Percentiles rank a stretch among this genome's conserved stretches.
These are phyloP conservation scores for Gnaphalium uliginosum DNA, from an alignment of 129 eudicot species.

Conservation along the genomic window DNA sequence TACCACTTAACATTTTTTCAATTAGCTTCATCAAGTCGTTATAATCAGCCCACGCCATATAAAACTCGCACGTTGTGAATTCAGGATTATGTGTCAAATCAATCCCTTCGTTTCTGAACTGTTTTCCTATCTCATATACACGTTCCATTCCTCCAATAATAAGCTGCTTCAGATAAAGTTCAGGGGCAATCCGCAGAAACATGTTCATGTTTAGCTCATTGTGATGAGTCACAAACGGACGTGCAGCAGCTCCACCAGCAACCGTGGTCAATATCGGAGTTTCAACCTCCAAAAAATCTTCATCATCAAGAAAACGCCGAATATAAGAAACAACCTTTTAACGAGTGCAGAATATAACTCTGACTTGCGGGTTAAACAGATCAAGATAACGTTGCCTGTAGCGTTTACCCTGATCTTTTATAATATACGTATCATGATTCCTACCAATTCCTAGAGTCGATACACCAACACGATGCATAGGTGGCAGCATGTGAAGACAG, in stretches of 20 bases:
- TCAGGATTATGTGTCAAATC: slow-evolving; percentile 91
- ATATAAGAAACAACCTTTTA: too few species aligned
- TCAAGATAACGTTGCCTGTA: too few species aligned
- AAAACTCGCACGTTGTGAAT: slow-evolving; percentile 86
- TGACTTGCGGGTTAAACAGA: too few species aligned
- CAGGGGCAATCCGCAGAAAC: slow-evolving; percentile 86
- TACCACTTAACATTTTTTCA: slow-evolving; percentile 76
- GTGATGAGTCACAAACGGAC: slow-evolving; percentile 92
- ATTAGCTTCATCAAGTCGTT: slow-evolving; percentile 76
- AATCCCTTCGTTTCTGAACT: slow-evolving; percentile 88
- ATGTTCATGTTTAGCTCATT: slow-evolving; percentile 78
- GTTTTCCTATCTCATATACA: slow-evolving; percentile 88
- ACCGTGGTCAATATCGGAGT: slow-evolving; percentile 96
- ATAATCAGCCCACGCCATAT: slow-evolving; percentile 91
- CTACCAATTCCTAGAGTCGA: too few species aligned
- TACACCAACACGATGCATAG: neutral
- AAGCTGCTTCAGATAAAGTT: slow-evolving; percentile 80
- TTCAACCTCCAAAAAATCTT: slow-evolving; percentile 33
- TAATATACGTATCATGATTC: too few species aligned
- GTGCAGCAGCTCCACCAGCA: slow-evolving; percentile 93
- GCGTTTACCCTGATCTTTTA: too few species aligned
- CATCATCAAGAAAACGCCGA: too few species aligned
- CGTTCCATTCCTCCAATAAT: slow-evolving; percentile 90
- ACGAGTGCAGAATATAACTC: too few species aligned
- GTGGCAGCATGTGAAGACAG: neutral